These are phyloP conservation scores for Pleochaeta shiraiana DNA, from an alignment of 2,329 filamentous ascomycete genomes.

Conservation along the genomic window DNA sequence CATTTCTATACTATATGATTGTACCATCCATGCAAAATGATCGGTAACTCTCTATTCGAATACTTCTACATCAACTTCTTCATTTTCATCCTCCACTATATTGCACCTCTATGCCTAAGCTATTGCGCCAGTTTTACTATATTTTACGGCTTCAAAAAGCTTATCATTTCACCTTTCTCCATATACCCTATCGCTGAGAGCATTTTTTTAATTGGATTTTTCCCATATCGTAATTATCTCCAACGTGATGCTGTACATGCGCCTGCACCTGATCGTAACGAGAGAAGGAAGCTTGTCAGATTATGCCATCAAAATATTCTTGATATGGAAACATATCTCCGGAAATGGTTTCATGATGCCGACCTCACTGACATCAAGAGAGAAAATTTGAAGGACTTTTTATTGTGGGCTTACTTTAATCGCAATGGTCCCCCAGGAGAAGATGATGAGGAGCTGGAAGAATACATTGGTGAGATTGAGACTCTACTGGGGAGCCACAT, in stretches of 20 bases:
- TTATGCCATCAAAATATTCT: constrained; percentile 29
- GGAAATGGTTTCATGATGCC: constrained; percentile 35
- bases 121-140: constrained; percentile 21
- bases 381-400: constrained; percentile 38
- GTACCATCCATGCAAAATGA: no score
- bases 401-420: constrained; percentile 37
- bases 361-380: constrained; percentile 28
- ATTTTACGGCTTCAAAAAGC: constrained; percentile 15
- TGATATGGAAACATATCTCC: constrained; percentile 29
- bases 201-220: constrained; percentile 30
- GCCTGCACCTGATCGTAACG: constrained; percentile 21
- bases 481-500: constrained; percentile 27
- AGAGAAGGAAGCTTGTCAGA: constrained; percentile 28
- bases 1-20: no score
- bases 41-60: constrained; percentile 16
- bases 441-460: constrained; percentile 31
- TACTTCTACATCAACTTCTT: constrained; percentile 23
- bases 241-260: constrained; percentile 31
- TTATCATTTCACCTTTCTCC: constrained; percentile 13
- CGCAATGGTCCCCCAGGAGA: constrained; percentile 22
- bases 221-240: constrained; percentile 28
- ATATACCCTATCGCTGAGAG: constrained; percentile 23
- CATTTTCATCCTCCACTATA: constrained; percentile 26
- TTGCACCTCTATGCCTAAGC: constrained; percentile 27
- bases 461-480: constrained; percentile 30